phyloP scores from a whole-genome alignment of 176 grass and related monocot species.

The Zoysia pacifica region DNA sequence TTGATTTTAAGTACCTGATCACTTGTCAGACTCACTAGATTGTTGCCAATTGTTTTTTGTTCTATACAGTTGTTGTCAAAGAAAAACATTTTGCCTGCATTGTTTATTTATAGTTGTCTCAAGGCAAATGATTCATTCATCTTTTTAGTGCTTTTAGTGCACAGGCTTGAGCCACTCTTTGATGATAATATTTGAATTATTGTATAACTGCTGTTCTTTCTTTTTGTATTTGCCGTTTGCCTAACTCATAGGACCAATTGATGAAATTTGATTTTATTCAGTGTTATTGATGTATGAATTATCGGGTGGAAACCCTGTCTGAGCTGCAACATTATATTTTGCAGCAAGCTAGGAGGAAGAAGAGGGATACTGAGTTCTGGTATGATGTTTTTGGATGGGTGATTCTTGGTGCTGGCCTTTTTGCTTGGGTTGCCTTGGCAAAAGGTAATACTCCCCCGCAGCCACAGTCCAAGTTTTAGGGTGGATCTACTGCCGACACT shows the following conservation, averaged over 20 bases:
- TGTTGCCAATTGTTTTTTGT: background rate
- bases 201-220: background rate
- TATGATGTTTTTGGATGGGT: constrained; percentile 76
- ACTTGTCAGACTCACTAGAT: background rate
- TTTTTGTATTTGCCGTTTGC: background rate
- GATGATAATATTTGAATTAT: background rate
- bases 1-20: background rate
- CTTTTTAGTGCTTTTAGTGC: background rate
- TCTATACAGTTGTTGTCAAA: background rate
- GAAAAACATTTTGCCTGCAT: background rate
- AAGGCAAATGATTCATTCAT: background rate
- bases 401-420: constrained; percentile 56
- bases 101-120: background rate
- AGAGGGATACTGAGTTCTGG: constrained; percentile 63
- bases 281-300: background rate
- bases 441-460: constrained; percentile 36
- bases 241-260: background rate
- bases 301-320: background rate
- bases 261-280: background rate
- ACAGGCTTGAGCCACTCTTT: background rate
- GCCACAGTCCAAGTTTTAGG: constrained; percentile 32
- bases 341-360: constrained; percentile 65
- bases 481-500: background rate
- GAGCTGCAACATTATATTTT: constrained; percentile 35
- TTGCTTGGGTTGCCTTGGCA: constrained; percentile 51